Base-by-base conservation (phyloP, 345 rosid genomes). In the Angophora floribunda region DNA sequence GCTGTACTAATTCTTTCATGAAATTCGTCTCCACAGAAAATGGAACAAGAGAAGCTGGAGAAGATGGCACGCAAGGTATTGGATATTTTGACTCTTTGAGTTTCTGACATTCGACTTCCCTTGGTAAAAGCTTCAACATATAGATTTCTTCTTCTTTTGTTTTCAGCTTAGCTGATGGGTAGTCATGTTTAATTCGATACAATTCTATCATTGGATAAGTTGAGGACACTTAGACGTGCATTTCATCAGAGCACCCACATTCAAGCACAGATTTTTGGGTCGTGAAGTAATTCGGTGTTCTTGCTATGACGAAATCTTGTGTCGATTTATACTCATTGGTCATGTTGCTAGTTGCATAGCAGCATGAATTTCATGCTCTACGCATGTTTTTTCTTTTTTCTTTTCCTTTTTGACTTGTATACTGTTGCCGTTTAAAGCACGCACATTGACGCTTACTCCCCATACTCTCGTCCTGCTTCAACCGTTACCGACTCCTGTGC, bases 1-100 rank as follows among this genome's bases (percentile, higher is more conserved):
- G 26, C 24, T 75, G 82, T 6, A 9, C 82, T 36, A 75, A 13
- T 50, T 47, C 52, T 82, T 79, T 88, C 28, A 32, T 51, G 28
- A 85, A 11, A 86, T 52, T 52, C 87, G 57, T 86, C 41, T 70
- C 93, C 92, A 91, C 95, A 98, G 99, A 98, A 96, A 95, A 94
- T 88, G 88, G 99, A 98, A 94, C 91, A 93, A 85, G 99, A 97
- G 93, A 98, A 97, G 90, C 88, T 98, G 88, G 97, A 97, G 93
- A 97, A 97, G 95, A 91, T 94, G 85, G 99, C 99, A 17, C 93
- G 94, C 87, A 95, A 96, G 99, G 99, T 98, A 93, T 88, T 52
- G 41, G 50, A 85, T 88, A 87, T 88, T 88, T 24, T 85, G 44
- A 9, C 57, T 45, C 13, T 32, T n/a, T 8, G 49, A 85, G 24